Base-by-base conservation (phyloP, 2,329 filamentous ascomycete species). In the Colletotrichum lentis region DNA sequence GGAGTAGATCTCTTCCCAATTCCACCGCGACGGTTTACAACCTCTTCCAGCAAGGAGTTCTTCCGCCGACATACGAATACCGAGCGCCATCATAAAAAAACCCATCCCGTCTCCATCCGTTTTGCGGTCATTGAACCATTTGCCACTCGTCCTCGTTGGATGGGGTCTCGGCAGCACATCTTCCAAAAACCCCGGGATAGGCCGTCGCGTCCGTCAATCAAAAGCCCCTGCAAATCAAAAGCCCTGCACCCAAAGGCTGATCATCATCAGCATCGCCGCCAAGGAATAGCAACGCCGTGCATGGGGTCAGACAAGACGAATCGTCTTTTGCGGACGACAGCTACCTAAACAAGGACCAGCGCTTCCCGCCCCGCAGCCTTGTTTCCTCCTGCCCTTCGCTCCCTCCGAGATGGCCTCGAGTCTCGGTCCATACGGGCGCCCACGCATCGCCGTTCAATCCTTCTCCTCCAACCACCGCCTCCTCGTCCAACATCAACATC, bases 241-340 rank as follows among this genome's bases (percentile, higher is more conserved):
- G 20, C 37, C 37, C 39, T 47, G 60, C 11, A 16, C 22, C 10
- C 35, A 18, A 47, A 24, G 27, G 57, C 16, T 20, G 35, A 39
- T 41, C 31, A 24, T 39, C 35, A 57, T 54, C 60, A 59, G 49
- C 54, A 49, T 64, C 50, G 58, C 22, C 54, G 27, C 16, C 27
- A 55, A 65, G 65, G 61, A 68, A 65, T 65, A 68, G 62, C 55
- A 62, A 62, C 63, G 57, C 55, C 41, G 41, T 65, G 65, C 55
- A 68, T 57, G 43, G 59, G 49, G 60, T 55, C 50, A 44, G 49
- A 68, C 58, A 60, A 39, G 53, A 53, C 53, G 41, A 35, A 52
- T 39, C 59, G 18, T 35, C 35, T 18, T 53, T 43, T 22, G 53
- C 54, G 61, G 65, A 59, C 43, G 44, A 55, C 37, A 31, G 24